Evolutionary conservation across 1,284 basidiomycete genomes (phyloP).

Genomic region (Butyriboletus regius): DNA sequence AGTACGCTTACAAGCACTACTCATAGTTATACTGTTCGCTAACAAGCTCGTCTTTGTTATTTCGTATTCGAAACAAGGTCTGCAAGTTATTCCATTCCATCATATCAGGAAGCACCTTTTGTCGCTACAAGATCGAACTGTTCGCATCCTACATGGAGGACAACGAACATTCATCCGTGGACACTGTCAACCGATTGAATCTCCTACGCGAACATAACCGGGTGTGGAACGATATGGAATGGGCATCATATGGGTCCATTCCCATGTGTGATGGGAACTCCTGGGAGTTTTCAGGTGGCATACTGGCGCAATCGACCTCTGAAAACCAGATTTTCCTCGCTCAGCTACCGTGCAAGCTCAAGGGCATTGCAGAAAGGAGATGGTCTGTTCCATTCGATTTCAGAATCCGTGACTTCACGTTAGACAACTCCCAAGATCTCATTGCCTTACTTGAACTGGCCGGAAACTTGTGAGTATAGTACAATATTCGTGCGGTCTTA

Average conservation of each 20-base stretch:
- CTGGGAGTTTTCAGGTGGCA: conserved; percentile 57
- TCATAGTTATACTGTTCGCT: not conserved
- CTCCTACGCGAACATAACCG: conserved; percentile 38
- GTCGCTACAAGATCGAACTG: conserved; percentile 51
- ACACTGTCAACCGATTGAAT: conserved; percentile 34
- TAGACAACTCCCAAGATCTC: conserved; percentile 56
- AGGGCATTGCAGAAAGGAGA: conserved; percentile 40
- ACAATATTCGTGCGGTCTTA: not conserved
- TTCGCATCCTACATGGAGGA: conserved; percentile 43
- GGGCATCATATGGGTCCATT: conserved; percentile 33
- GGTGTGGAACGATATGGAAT: conserved; percentile 43
- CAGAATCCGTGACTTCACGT: conserved; percentile 50
- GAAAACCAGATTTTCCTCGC: conserved; percentile 33
- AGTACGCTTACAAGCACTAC: conserved; percentile 1
- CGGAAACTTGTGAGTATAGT: conserved; percentile 16
- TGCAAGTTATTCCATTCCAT: conserved; percentile 39
- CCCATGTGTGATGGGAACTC: conserved; percentile 35
- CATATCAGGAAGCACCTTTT: conserved; percentile 33
- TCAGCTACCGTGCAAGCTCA: conserved; percentile 45
- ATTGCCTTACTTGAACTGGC: conserved; percentile 43
- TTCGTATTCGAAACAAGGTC: conserved; percentile 34
- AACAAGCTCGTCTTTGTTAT: not conserved
- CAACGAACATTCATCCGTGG: conserved; percentile 30
- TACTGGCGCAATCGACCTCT: conserved; percentile 42
- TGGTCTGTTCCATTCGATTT: conserved; percentile 45